Conservation (phyloP, 495 filamentous ascomycete species). For the Aspergillus cristatus region DNA sequence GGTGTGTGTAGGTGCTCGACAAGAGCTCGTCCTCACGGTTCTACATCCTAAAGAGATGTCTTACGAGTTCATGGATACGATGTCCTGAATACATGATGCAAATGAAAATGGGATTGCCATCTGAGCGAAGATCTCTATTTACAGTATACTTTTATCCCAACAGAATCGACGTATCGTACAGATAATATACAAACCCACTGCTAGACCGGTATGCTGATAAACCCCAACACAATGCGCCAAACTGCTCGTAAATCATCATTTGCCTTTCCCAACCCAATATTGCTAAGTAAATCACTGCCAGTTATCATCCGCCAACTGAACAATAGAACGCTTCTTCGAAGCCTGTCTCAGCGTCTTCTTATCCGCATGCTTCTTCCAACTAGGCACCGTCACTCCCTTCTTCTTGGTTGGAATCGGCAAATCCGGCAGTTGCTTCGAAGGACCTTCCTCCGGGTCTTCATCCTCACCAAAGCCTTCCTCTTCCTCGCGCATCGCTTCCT, state of each 20-base stretch:
- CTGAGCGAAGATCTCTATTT: slow-evolving; percentile 14
- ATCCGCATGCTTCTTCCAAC: slow-evolving; percentile 37
- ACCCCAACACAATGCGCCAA: background rate
- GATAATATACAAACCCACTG: slow-evolving; percentile 8
- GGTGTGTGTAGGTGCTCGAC: too few species aligned
- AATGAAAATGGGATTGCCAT: background rate
- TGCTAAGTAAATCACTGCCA: background rate
- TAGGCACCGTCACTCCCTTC: slow-evolving; percentile 34
- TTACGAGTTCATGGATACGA: too few species aligned
- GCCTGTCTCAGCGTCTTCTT: slow-evolving; percentile 36
- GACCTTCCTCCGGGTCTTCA: slow-evolving; percentile 3
- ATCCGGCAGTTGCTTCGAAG: slow-evolving; percentile 32
- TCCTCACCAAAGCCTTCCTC: slow-evolving; percentile 13
- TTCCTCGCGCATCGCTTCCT: slow-evolving; percentile 22
- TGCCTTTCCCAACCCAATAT: background rate
- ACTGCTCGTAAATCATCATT: too few species aligned
- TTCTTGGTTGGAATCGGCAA: slow-evolving; percentile 19
- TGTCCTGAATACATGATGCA: background rate
- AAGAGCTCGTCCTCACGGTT: too few species aligned
- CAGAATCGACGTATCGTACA: slow-evolving; percentile 11
- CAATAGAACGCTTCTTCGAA: slow-evolving; percentile 23
- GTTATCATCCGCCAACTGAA: slow-evolving; percentile 12
- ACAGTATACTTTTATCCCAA: slow-evolving; percentile 7
- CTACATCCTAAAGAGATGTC: too few species aligned
- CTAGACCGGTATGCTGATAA: background rate